Conservation (phyloP, 805 yeast genomes). For the Candida mattraensis region DNA sequence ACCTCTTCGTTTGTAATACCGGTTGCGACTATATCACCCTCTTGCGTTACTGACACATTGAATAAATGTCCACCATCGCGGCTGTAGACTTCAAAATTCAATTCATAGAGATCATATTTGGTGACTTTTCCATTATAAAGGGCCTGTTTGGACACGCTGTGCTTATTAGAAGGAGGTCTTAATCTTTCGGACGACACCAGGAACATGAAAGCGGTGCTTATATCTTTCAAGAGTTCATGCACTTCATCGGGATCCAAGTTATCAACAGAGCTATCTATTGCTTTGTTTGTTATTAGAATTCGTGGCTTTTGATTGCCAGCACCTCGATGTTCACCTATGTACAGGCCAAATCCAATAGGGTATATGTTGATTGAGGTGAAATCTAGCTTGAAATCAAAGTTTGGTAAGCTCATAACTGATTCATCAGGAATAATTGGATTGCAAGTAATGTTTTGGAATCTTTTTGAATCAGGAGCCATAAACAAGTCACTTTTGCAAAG, state of each 20-base stretch:
- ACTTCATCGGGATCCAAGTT: neutral
- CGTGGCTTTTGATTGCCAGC: neutral
- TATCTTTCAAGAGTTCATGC: constrained; percentile 7
- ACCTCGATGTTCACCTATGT: constrained; percentile 9
- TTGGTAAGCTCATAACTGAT: constrained; percentile 2
- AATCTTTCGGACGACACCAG: neutral
- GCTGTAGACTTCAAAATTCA: constrained; percentile 15
- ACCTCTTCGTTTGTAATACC: too few relatives aligned
- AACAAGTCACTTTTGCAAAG: constrained; percentile 27
- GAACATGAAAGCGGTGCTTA: constrained; percentile 8
- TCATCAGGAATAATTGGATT: constrained; percentile 10
- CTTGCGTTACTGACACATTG: constrained; percentile 14
- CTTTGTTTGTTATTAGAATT: constrained; percentile 12
- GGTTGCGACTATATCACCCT: too few relatives aligned
- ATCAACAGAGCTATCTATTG: neutral
- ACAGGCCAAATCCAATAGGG: constrained; percentile 22
- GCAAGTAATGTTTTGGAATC: constrained; percentile 22
- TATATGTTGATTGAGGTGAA: constrained; percentile 3
- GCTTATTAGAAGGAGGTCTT: too few relatives aligned
- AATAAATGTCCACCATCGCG: constrained; percentile 13
- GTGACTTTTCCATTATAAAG: constrained; percentile 1
- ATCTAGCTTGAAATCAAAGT: too few relatives aligned
- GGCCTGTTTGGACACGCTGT: too few relatives aligned
- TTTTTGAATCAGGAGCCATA: constrained; percentile 11
- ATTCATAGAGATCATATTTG: constrained; percentile 11